Conservation (phyloP, 2,329 filamentous ascomycete genomes). For the Xylariaceae sp. region DNA sequence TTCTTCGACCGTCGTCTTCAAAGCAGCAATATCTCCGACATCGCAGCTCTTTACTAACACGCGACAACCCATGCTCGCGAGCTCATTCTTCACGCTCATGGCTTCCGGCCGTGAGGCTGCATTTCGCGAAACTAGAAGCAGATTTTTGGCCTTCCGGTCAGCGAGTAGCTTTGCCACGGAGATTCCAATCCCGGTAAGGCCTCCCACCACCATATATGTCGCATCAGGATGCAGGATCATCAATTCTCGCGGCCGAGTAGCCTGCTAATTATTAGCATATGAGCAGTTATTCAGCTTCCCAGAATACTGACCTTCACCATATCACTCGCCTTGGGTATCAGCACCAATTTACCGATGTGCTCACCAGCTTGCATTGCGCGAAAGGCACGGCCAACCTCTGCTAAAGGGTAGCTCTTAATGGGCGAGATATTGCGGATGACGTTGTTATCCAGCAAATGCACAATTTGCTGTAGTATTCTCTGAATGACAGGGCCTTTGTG, state of each 20-base stretch:
- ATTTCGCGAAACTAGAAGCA: slow-evolving; percentile 40
- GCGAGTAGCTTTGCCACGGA: slow-evolving; percentile 26
- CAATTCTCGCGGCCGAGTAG: slow-evolving; percentile 7
- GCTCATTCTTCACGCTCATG: slow-evolving; percentile 18
- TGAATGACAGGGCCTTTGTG: slow-evolving; percentile 4
- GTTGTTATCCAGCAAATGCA: slow-evolving; percentile 7
- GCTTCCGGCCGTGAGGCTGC: slow-evolving; percentile 16
- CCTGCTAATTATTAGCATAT: neutral
- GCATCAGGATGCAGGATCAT: slow-evolving; percentile 18
- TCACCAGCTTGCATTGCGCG: slow-evolving; percentile 46
- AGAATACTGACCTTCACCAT: slow-evolving; percentile 2
- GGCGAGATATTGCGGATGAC: slow-evolving; percentile 30
- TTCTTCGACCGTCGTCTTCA: neutral
- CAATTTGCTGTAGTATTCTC: slow-evolving; percentile 7
- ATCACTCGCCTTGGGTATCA: slow-evolving; percentile 14
- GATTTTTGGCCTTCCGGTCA: slow-evolving; percentile 33
- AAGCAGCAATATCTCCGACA: slow-evolving; percentile 1
- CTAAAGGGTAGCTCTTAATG: slow-evolving; percentile 33
- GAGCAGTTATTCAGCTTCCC: neutral
- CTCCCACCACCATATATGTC: slow-evolving; percentile 41
- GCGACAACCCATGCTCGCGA: slow-evolving; percentile 3
- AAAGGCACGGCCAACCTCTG: slow-evolving; percentile 43
- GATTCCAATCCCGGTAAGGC: slow-evolving; percentile 37
- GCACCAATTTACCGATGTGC: slow-evolving; percentile 49
- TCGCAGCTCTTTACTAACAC: slow-evolving; percentile 7